Base-by-base conservation (phyloP, 2,329 filamentous ascomycete species). In the Epichloe sp. region DNA sequence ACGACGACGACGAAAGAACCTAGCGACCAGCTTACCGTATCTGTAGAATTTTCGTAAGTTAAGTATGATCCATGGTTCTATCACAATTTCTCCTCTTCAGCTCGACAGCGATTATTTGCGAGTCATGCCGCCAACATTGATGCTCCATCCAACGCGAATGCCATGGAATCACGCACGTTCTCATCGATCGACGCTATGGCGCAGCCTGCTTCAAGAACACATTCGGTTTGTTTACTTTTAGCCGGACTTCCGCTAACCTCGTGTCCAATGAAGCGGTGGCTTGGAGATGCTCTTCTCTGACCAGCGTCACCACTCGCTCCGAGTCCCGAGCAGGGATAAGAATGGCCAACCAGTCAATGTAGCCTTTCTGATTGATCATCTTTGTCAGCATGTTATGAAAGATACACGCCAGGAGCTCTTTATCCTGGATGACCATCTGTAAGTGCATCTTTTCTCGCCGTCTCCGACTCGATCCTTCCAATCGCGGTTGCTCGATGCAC, bases 201-300 rank as follows among this genome's bases (percentile, higher is more conserved):
- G 23, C 21, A 12, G 10, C 2, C 31, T 37, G 35, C 31, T 23
- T 3, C 31, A 5, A 15, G 7, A 11, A 15, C 10, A 45, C 15
- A 45, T 5, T 21, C n/a, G 11, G 12, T 19, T 12, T n/a, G 23
- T 11, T 34, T 45, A 1, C 41, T 19, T 45, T 12, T 11, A 1
- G 12, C 26, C 21, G 34, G 12, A 50, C 2, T 15, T 10, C 19
- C 6, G 37, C 52, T 54, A 23, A 51, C 52, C 7, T 15, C 6
- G 7, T 37, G 35, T 51, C 15, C 21, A 31, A 17, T 42, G 47
- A 59, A 90, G 93, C 57, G 93, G 93, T 55, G 93, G 93, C 21
- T 79, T 98, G 17, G 93, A 98, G 71, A 85, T 95, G 72, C 83
- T 98, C 57, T 98, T 98, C 70, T 81, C 83, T 35, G 85, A 95